Evolutionary conservation across 257 asterid genomes (phyloP).

Genomic region (Cynanchum wilfordii): DNA sequence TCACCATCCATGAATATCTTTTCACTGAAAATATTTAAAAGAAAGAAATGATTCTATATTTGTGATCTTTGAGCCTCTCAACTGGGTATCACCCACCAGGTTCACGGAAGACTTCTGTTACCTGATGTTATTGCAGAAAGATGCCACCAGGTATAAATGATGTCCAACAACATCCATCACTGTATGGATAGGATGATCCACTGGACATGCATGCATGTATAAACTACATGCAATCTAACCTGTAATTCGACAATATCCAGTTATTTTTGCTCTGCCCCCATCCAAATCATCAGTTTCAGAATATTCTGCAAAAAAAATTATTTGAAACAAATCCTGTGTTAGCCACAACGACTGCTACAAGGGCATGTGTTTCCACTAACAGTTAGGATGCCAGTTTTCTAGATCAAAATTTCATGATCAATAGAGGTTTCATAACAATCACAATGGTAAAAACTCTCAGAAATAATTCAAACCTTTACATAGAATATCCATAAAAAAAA

Average conservation of each 20-base stretch:
- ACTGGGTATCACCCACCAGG: background rate
- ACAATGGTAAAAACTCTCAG: background rate
- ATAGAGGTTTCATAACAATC: background rate
- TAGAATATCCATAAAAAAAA: background rate
- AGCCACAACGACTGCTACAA: background rate
- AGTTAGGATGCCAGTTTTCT: background rate
- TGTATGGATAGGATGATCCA: background rate
- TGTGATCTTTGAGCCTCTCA: background rate
- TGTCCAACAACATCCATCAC: constrained; percentile 6
- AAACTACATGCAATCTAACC: background rate
- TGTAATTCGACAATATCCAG: background rate
- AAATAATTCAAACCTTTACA: background rate
- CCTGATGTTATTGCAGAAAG: constrained; percentile 6
- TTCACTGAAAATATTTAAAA: too few relatives aligned
- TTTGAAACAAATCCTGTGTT: background rate
- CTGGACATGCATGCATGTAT: constrained; percentile 18
- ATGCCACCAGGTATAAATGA: constrained; percentile 5
- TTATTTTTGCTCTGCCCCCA: background rate
- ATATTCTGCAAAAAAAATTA: background rate
- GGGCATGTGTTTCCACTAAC: background rate
- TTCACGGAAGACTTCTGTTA: background rate
- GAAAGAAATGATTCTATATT: too few relatives aligned
- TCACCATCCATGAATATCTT: too few relatives aligned
- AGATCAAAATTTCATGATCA: background rate
- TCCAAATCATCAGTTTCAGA: constrained; percentile 5